These are phyloP conservation scores for Beta corolliflora DNA, from an alignment of 179 eudicot genomes.

Conservation along the genomic window DNA sequence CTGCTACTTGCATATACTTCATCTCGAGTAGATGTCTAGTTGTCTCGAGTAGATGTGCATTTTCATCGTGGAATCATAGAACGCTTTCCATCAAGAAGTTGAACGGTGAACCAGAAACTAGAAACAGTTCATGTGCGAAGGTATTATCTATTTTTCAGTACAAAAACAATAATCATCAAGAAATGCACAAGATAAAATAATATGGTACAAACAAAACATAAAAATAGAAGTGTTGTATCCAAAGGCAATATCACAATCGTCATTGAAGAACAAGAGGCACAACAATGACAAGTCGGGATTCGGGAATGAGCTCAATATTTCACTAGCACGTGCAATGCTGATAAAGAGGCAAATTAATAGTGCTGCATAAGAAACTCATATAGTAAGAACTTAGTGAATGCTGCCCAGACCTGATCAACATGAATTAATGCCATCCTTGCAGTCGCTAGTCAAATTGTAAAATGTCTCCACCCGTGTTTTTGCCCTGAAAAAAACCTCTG, in stretches of 20 bases:
- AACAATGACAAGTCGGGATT: slow-evolving; percentile 17
- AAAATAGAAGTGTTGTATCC: neutral
- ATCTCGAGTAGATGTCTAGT: no score
- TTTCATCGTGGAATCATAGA: neutral
- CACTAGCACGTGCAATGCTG: slow-evolving; percentile 9
- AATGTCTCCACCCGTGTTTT: slow-evolving; percentile 88
- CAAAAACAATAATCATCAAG: neutral
- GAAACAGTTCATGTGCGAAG: neutral
- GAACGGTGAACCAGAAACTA: neutral
- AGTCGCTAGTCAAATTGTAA: slow-evolving; percentile 81
- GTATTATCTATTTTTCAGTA: neutral
- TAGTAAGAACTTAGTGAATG: slow-evolving; percentile 27
- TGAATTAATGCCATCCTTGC: slow-evolving; percentile 86
- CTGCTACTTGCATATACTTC: neutral
- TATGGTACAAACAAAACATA: neutral
- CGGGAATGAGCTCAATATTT: slow-evolving; percentile 1
- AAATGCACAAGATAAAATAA: neutral
- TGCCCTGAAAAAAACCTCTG: slow-evolving; percentile 80
- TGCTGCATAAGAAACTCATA: slow-evolving; percentile 8
- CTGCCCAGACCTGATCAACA: slow-evolving; percentile 55
- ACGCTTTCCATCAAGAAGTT: neutral
- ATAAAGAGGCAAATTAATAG: slow-evolving; percentile 14
- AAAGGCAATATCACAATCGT: slow-evolving; percentile 1
- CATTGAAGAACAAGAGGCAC: slow-evolving; percentile 14
- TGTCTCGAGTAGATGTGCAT: no score